Base-by-base conservation (phyloP, 495 filamentous ascomycete species). In the Xylaria bambusicola region DNA sequence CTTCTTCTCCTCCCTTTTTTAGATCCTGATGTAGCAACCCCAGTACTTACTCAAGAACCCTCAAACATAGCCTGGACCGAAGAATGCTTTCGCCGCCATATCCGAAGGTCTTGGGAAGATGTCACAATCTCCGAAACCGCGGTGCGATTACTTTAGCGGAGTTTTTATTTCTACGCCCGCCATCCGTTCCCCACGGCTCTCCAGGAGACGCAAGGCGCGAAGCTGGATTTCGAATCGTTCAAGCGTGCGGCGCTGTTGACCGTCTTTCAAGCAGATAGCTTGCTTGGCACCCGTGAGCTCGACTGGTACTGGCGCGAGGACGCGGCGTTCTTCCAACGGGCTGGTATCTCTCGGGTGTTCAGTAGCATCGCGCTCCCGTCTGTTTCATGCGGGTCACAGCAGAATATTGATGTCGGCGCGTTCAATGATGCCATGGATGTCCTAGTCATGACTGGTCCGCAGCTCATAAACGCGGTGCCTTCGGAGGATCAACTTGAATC, bases 281-380 rank as follows among this genome's bases (percentile, higher is more conserved):
- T 61, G 17, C 47, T 63, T 10, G 61, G 61, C 56, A 63, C 61
- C n/a, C 48, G 42, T 6, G 56, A 61, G 15, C 46, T 61, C 18
- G 57, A 61, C 1, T 63, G 38, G 47, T 60, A 42, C 57, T 61
- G 57, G 56, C 48, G 56, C 46, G 20, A 49, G 4, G 49, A 61
- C 41, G 40, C 17, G 4, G 29, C 48, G 6, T 53, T 38, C 23
- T 54, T 53, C 38, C 61, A 36, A 26, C 26, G 6, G 24, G 56
- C 57, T n/a, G 9, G 52, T 26, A 18, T 54, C 26, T n/a, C 23
- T 0, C 52, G 38, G 8, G 20, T 54, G 0, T 44, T 54, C 17
- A 42, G 24, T 6, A 54, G 51, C 13, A 29, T 54, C n/a, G 38
- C 36, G 6, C 13, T 27, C 2, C 24, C 51, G n/a, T n/a, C n/a